A percentile compares a stretch with the other conserved stretches of the same genome.
These are phyloP conservation scores for Penicillium verhagenii DNA, from an alignment of 495 filamentous ascomycete species.

Conservation along the genomic window DNA sequence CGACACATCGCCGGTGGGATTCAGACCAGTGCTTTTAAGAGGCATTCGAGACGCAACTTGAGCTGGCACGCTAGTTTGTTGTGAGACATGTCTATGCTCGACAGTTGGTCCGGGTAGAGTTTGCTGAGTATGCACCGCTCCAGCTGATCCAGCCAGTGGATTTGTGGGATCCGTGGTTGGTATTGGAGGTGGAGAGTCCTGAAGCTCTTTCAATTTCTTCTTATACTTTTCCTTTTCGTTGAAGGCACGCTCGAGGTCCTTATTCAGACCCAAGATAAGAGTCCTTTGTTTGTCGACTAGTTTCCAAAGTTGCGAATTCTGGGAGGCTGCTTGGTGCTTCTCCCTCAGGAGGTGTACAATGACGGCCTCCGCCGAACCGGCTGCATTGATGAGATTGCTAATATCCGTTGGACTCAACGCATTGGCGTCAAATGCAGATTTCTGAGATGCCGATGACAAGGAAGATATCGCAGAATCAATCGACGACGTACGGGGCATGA, in stretches of 20 bases:
- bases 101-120: background rate
- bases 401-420: constrained; percentile 59
- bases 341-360: constrained; percentile 87
- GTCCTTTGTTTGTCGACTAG: constrained; percentile 94
- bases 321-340: constrained; percentile 80
- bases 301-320: constrained; percentile 92
- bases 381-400: constrained; percentile 69
- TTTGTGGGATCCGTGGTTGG: constrained; percentile 32
- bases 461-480: constrained; percentile 94
- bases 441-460: constrained; percentile 68
- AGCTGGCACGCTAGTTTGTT: constrained; percentile 7
- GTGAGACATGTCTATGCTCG: background rate
- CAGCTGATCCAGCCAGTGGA: constrained; percentile 1
- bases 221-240: constrained; percentile 95
- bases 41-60: constrained; percentile 3
- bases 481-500: constrained; percentile 77
- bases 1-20: constrained; percentile 15
- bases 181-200: constrained; percentile 50
- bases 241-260: constrained; percentile 85
- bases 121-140: background rate
- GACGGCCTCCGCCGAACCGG: constrained; percentile 86
- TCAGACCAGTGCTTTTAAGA: constrained; percentile 14
- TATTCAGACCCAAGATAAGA: constrained; percentile 90
- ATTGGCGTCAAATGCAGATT: constrained; percentile 59
- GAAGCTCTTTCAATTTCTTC: constrained; percentile 80